These are phyloP conservation scores for Yamadazyma aaseri DNA, from an alignment of 1,139 yeast genomes.

Conservation along the genomic window DNA sequence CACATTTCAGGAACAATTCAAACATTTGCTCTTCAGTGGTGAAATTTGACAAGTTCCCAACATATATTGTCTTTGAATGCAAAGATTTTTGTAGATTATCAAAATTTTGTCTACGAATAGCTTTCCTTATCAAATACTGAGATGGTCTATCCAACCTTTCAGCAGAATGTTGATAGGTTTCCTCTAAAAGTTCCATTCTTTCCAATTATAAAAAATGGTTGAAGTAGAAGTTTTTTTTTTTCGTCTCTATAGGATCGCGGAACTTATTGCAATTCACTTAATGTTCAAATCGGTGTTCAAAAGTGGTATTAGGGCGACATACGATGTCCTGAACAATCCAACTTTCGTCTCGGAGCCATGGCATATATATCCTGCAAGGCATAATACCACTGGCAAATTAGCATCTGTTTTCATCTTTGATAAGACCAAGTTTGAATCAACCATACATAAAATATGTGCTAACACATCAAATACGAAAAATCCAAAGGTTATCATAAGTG, in stretches of 20 bases:
- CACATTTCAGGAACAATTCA: conserved; percentile 80
- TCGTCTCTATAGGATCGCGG: conserved; percentile 5
- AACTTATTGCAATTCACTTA: neutral
- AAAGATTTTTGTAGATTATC: conserved; percentile 64
- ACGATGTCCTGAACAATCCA: conserved; percentile 72
- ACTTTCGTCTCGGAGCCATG: conserved; percentile 80
- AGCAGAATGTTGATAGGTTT: conserved; percentile 50
- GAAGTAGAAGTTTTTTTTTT: conserved; percentile 1
- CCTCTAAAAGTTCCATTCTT: conserved; percentile 55
- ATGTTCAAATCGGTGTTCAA: conserved; percentile 45
- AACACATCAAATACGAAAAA: conserved; percentile 37
- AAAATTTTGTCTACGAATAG: conserved; percentile 52
- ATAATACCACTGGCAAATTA: conserved; percentile 51
- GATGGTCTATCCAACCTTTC: conserved; percentile 78
- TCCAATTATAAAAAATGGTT: no score
- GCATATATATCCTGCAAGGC: conserved; percentile 82
- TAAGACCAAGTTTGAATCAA: conserved; percentile 69
- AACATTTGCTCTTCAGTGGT: conserved; percentile 93
- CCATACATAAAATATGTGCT: conserved; percentile 52
- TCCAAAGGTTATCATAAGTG: conserved; percentile 37
- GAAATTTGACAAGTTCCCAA: conserved; percentile 79
- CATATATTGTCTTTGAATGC: conserved; percentile 73
- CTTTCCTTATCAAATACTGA: conserved; percentile 70
- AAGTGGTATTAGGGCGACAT: conserved; percentile 71
- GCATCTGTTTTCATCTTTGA: conserved; percentile 89